Base-by-base conservation (phyloP, 495 filamentous ascomycete species). In the Hamigera avellanea region DNA sequence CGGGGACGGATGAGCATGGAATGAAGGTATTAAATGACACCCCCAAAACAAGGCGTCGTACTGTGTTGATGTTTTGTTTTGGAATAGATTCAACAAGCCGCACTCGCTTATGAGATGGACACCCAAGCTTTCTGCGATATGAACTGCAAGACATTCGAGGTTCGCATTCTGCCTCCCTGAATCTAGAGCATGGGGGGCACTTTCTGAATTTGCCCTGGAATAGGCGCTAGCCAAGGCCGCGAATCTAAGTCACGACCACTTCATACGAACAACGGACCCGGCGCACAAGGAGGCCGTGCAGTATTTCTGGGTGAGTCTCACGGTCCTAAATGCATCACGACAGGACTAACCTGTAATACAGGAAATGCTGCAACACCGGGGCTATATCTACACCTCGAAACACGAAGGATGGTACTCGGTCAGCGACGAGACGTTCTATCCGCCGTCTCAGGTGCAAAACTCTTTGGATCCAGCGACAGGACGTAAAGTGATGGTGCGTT, bases 321-420 rank as follows among this genome's bases (percentile, higher is more conserved):
- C 17, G 14, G n/a, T 14, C 9, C 1, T 32, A 10, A 13, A 25
- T 23, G 15, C 21, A 17, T 31, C 6, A 33, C 26, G 29, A 27
- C 41, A 16, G 32, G 16, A 21, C 40, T 53, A 42, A 56, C 14
- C 13, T 8, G n/a, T 23, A 0, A 8, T 29, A 17, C 38, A 75
- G 73, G 62, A 71, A 39, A 67, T 85, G 57, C 64, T 98, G 29
- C 57, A 71, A 44, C 77, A 86, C 33, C 66, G 73, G 32, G 87
- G 80, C 6, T 76, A 81, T 45, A 86, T 96, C 37, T 98, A 96
- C 59, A 70, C 75, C 26, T 69, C 72, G 6, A 88, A 84, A 48
- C 93, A 96, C 50, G 76, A 83, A 47, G 91, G 91, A 6, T 98
- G 91, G 91, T 98, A 98, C 53, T 91, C 80, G 34, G 83, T 98